Base-by-base conservation (phyloP, 2,329 filamentous ascomycete genomes). In the Fusarium annulatum region DNA sequence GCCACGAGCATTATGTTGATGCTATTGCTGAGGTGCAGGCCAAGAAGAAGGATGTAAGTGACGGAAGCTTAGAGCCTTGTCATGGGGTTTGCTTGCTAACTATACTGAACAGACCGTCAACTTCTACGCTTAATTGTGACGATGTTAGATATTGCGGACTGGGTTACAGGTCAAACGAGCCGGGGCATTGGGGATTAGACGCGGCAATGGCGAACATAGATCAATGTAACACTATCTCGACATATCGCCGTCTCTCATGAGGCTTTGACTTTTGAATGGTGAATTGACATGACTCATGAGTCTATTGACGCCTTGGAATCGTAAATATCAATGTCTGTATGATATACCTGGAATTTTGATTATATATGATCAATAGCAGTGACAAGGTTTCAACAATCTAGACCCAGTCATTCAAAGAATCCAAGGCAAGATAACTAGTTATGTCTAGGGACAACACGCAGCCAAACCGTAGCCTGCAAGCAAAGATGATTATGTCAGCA, bases 1-100 rank as follows among this genome's bases (percentile, higher is more conserved):
- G 93, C 68, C 96, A 99, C 82, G 96, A 99, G 86, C 94, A 99
- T 84, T 99, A 98, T 81, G 96, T 99, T 57, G 96, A 99, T 87
- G 96, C 96, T 69, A 98, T 99, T 83, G 90, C 95, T 42, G 96
- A 99, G 85, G 96, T 99, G 78, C 94, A 95, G 83, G 92, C 93
- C 72, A 92, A 97, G 92, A 97, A 97, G 93, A 97, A 97, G 90
- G 94, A 97, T 73, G 88, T 90, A 78, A 86, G 88, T 87, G 53
- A 26, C 56, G 9, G 21, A 21, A n/a, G 2, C 64, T 19, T 28
- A 4, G 15, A n/a, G 26, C 9, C 26, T 4, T 55, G 11, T 10
- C 23, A 15, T 30, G 21, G 5, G 23, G 41, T 14, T 9, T 33
- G n/a, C 38, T 65, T 63, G 36, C 76, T 78, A 73, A 78, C 46